Base-by-base conservation (phyloP, 1,284 basidiomycete genomes). In the Pseudozyma tsukubaensis region DNA sequence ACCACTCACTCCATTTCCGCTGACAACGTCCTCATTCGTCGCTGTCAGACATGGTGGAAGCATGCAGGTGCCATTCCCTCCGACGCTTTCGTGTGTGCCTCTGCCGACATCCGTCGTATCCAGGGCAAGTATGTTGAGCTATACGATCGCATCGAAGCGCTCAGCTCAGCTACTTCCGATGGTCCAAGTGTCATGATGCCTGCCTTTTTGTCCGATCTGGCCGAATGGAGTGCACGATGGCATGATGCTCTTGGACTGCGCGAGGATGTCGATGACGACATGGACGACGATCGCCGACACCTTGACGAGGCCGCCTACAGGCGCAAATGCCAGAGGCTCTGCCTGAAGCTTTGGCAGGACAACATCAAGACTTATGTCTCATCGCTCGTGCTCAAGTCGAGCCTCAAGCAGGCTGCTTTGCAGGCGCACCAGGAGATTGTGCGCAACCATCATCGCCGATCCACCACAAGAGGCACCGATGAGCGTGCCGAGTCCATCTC, bases 361-460 rank as follows among this genome's bases (percentile, higher is more conserved):
- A 69, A 72, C 49, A 60, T 76, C 73, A 72, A 76, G 62, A 68
- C 65, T 6, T 72, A 76, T 39, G 59, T 76, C 7, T 67, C 73
- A 7, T 76, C 68, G 51, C 56, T 72, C 36, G 73, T 67, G 29
- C 68, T 75, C 57, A 75, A 71, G 45, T 71, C 60, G 42, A 71
- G 63, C 32, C 64, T 75, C 36, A 71, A 62, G 35, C 67, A 74
- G 42, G 72, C 67, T 13, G 72, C 72, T 21, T 24, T 66, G 59
- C 66, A 65, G 19, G 72, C 69, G 32, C 72, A 74, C 32, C 72
- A 74, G 37, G 72, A 74, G 57, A 63, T 62, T 9, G 62, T 70
- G n/a, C 72, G 72, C 50, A 61, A 65, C 39, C 72, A 74, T 18
- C 59, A 63, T 34, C 72, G 72, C 3, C 58, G 72, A 3, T 70